These are phyloP conservation scores for Casuarina equisetifolia DNA, from an alignment of 306 rosid genomes.

Conservation along the genomic window DNA sequence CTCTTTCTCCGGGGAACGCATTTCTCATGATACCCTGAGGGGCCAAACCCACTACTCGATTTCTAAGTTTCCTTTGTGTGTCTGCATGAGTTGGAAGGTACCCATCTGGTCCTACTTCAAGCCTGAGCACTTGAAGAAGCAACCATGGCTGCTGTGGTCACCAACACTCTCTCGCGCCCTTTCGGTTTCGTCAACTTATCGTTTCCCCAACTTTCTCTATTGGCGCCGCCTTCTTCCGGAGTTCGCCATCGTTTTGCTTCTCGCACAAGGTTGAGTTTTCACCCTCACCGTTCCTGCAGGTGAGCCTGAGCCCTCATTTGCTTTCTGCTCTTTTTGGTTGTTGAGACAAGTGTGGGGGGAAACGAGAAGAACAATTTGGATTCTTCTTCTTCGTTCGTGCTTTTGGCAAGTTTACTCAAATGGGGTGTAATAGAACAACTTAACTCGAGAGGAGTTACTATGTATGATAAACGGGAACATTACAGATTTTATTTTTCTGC, in stretches of 20 bases:
- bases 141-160: constrained; percentile 63
- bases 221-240: constrained; percentile 43
- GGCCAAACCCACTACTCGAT: constrained; percentile 10
- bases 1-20: background rate
- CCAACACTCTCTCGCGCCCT: constrained; percentile 33
- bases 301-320: constrained; percentile 9
- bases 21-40: constrained; percentile 19
- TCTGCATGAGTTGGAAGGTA: constrained; percentile 80
- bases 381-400: background rate
- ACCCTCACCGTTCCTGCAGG: constrained; percentile 37
- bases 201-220: constrained; percentile 37
- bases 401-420: background rate
- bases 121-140: constrained; percentile 60
- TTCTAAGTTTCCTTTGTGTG: constrained; percentile 30
- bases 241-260: constrained; percentile 62
- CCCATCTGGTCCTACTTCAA: constrained; percentile 47
- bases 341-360: background rate
- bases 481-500: background rate
- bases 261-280: constrained; percentile 54
- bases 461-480: background rate
- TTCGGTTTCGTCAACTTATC: constrained; percentile 34
- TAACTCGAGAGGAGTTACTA: background rate
- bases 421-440: background rate
- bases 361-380: background rate
- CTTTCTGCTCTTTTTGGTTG: background rate